Conservation (phyloP, 169 alveolate genomes). For the Cryptosporidium baileyi region DNA sequence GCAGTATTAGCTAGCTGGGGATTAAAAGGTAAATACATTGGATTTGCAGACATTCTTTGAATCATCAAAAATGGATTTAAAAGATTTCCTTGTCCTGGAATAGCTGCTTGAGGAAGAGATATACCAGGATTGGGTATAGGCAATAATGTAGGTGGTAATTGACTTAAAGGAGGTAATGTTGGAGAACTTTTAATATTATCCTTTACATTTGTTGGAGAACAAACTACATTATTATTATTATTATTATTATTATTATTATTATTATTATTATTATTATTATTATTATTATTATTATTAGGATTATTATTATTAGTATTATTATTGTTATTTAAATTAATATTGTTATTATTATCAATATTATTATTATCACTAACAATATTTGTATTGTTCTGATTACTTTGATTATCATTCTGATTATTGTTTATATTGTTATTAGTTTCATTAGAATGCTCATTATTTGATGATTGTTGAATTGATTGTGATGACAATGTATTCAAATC, state of each 20-base stretch:
- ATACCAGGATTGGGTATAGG: conserved; percentile 1
- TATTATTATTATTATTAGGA: no score
- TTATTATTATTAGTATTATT: no score
- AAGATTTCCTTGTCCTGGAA: conserved; percentile 17
- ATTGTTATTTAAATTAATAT: no score
- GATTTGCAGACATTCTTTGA: conserved; percentile 23
- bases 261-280: not conserved
- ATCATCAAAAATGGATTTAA: conserved; percentile 60
- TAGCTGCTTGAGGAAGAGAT: not conserved
- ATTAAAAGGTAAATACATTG: conserved; percentile 50
- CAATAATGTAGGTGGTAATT: not conserved
- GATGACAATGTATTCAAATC: no score
- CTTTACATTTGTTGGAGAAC: not conserved
- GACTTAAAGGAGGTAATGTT: not conserved
- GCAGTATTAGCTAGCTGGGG: conserved; percentile 16
- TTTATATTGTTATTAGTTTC: no score
- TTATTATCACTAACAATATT: no score
- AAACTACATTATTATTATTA: not conserved
- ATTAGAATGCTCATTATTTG: no score
- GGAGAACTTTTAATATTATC: not conserved
- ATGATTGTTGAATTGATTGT: no score
- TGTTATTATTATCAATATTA: no score
- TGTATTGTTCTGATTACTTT: no score
- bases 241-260: not conserved
- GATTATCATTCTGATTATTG: no score